These are phyloP conservation scores for Sungouiella thailandica DNA, from an alignment of 805 yeast genomes.

Conservation along the genomic window DNA sequence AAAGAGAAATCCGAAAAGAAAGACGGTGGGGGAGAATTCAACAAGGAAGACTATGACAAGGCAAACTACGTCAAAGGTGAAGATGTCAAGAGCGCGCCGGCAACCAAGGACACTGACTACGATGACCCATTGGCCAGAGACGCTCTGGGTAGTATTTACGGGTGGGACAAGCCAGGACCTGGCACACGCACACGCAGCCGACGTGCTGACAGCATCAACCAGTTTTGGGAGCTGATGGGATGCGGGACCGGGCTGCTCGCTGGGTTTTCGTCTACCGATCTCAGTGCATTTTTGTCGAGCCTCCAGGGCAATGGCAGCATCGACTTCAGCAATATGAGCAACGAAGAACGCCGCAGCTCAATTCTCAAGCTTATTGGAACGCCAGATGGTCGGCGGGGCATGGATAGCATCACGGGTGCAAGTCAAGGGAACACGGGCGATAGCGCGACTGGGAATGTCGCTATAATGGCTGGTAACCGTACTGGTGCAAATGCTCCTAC, in stretches of 20 bases:
- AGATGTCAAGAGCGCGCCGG: no score
- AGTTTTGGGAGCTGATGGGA: conserved; percentile 24
- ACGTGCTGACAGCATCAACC: conserved; percentile 8
- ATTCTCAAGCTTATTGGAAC: conserved; percentile 34
- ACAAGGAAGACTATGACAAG: conserved; percentile 25
- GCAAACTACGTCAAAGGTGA: no score
- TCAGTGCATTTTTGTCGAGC: conserved; percentile 31
- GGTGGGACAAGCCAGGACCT: conserved; percentile 21
- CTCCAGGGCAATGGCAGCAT: conserved; percentile 31
- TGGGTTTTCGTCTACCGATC: conserved; percentile 26
- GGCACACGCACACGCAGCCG: conserved; percentile 2
- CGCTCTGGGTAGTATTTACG: conserved; percentile 25
- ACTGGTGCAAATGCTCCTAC: no score
- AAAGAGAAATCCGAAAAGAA: not conserved
- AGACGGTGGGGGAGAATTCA: conserved; percentile 5
- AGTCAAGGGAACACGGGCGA: no score
- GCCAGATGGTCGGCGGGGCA: conserved; percentile 9
- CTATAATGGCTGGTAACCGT: no score
- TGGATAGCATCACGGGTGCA: no score
- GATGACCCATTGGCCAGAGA: conserved; percentile 25
- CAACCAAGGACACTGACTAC: no score
- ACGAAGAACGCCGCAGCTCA: conserved; percentile 37
- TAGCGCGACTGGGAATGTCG: not conserved
- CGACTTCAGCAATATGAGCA: conserved; percentile 34
- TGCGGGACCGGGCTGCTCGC: conserved; percentile 24